Conservation (phyloP, 1,284 basidiomycete species). For the Malassezia psittaci region DNA sequence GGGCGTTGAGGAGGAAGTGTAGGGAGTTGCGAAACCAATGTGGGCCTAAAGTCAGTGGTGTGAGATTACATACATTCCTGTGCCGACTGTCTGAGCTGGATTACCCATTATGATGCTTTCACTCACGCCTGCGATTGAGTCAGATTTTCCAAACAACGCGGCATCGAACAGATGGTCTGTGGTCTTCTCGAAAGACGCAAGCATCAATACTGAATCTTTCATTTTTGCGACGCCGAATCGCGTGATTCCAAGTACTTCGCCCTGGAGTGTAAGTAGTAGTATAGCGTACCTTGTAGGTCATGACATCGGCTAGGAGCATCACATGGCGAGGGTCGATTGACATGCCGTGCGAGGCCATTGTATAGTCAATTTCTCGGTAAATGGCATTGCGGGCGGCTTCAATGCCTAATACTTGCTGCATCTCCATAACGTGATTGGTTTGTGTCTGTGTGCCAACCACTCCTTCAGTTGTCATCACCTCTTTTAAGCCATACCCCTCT, state of each 20-base stretch:
- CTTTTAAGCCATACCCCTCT: conserved; percentile 88
- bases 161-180: conserved; percentile 98
- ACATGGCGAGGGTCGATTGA: conserved; percentile 97
- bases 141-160: conserved; percentile 87
- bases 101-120: conserved; percentile 99
- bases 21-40: conserved; percentile 28
- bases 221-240: conserved; percentile 99
- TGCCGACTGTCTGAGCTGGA: conserved; percentile 87
- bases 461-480: conserved; percentile 95
- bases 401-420: conserved; percentile 84
- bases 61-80: conserved; percentile 53
- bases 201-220: conserved; percentile 98
- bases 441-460: conserved; percentile 83
- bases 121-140: conserved; percentile 87
- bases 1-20: conserved; percentile 24
- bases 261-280: conserved; percentile 54
- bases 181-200: conserved; percentile 98
- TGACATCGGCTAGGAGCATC: conserved; percentile 95
- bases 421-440: conserved; percentile 96
- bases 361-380: conserved; percentile 88
- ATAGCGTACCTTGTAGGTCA: conserved; percentile 76
- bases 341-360: conserved; percentile 96
- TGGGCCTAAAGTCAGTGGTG: conserved; percentile 15
- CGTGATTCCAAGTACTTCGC: conserved; percentile 95
- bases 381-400: conserved; percentile 91